Evolutionary conservation across 495 filamentous ascomycete species (phyloP), one percentile per base, ranked within the genome.

Genomic region (Neurospora tetraspora): DNA sequence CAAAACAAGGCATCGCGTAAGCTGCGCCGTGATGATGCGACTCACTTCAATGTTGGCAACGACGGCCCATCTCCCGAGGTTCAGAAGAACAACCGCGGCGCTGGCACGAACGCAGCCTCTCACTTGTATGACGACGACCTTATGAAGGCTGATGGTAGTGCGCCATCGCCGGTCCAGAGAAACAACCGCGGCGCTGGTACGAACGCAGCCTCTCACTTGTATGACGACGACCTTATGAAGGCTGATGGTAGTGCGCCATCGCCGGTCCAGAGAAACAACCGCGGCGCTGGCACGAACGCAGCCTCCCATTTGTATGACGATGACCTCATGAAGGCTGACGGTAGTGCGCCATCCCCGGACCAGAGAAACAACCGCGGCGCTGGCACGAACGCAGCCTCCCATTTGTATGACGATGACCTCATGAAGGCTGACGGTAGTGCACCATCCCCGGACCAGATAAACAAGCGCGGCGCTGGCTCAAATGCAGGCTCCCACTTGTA

Each of bases 271-370:
- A 31, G 8, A 73, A 70, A 23, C 76, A 80, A 47, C 0, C 78
- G 87, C 72, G 88, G 87, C 16, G 69, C 82, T 10, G 82, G 80
- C 11, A 86, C 88, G 69, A 91, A 91, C 80, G 88, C 84, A 36
- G 90, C 89, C 36, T 80, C 90, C n/a, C 85, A 88, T 47, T 86
- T 97, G 37, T 97, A 96, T 83, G 85, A 93, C 74, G 91, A 93
- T 79, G 89, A 91, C 31, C 79, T 96, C 23, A 89, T 89, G 78
- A 82, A 82, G 68, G 90, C 91, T 71, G 74, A 91, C 38, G 83
- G 42, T 85, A 96, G 74, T 83, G 82, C 23, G 89, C 94, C 77
- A 78, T 83, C 39, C 82, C 80, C 8, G 74, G 77, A 43, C 74
- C 81, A 36, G 71, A 34, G 12, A 73, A 71, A 36, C 77, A 80